Percentiles rank a stretch among this genome's conserved stretches.
These are phyloP conservation scores for Camellia granthamiana DNA, from an alignment of 148 eudicot genomes.

Conservation along the genomic window DNA sequence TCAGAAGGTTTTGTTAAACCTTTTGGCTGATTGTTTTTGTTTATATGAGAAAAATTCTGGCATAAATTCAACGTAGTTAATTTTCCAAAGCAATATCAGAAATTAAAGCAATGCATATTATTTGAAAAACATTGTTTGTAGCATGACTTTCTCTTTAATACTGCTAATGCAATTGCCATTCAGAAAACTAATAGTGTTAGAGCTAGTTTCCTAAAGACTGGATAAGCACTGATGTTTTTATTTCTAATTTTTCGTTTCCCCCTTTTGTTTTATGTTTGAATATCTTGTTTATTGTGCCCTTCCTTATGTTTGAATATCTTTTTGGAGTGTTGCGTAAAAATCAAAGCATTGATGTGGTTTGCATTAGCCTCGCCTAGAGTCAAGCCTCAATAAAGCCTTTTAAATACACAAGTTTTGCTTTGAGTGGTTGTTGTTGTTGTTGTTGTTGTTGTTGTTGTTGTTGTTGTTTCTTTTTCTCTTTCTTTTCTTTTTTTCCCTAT, in stretches of 20 bases:
- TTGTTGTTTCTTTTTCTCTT: neutral
- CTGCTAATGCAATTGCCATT: neutral
- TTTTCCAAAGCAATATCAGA: neutral
- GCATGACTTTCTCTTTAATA: neutral
- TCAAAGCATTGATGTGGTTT: too few species aligned
- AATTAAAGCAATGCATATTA: neutral
- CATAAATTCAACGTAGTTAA: neutral
- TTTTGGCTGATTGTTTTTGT: neutral
- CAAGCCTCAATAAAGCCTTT: too few species aligned
- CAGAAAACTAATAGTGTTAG: too few species aligned
- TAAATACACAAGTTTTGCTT: too few species aligned
- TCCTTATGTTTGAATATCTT: neutral
- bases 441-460: neutral
- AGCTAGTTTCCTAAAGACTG: neutral
- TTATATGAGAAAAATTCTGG: neutral
- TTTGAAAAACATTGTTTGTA: neutral
- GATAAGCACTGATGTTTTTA: neutral
- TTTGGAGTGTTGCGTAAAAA: too few species aligned
- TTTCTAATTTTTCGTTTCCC: neutral
- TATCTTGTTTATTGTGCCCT: neutral
- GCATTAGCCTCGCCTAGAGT: too few species aligned
- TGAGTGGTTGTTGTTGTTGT: too few species aligned
- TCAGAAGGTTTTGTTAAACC: neutral
- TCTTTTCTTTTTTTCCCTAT: neutral
- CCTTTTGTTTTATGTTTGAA: neutral